These are phyloP conservation scores for Tricholoma sp. DNA, from an alignment of 768 basidiomycete genomes.

Conservation along the genomic window DNA sequence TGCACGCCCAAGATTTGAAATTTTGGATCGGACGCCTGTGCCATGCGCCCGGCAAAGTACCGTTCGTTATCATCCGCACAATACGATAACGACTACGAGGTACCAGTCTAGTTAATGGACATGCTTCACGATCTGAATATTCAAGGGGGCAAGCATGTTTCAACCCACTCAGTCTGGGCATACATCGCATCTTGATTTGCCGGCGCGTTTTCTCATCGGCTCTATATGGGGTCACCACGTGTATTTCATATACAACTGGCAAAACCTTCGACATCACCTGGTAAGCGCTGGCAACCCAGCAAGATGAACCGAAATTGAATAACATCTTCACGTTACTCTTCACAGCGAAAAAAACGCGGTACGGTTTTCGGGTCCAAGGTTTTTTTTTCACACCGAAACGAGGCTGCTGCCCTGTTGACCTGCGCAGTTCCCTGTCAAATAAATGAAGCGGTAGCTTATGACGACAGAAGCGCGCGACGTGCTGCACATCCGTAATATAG, in stretches of 20 bases:
- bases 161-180: too few species aligned
- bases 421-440: conserved; percentile 9
- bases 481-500: background rate
- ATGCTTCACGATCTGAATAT: background rate
- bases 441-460: background rate
- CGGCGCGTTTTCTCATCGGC: too few species aligned
- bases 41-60: background rate
- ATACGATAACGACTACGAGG: background rate
- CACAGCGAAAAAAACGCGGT: background rate
- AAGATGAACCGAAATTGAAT: too few species aligned
- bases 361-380: background rate
- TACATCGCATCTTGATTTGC: too few species aligned
- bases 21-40: background rate
- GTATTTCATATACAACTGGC: too few species aligned
- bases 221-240: too few species aligned
- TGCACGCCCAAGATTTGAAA: background rate
- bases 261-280: too few species aligned
- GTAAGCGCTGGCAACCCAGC: too few species aligned
- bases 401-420: conserved; percentile 13
- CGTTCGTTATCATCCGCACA: background rate
- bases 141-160: too few species aligned
- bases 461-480: background rate
- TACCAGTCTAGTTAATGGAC: background rate
- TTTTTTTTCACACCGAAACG: background rate
- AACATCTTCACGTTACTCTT: too few species aligned